phyloP scores from a whole-genome alignment of 202 grass and related monocot genomes.

The Panicum hallii region DNA sequence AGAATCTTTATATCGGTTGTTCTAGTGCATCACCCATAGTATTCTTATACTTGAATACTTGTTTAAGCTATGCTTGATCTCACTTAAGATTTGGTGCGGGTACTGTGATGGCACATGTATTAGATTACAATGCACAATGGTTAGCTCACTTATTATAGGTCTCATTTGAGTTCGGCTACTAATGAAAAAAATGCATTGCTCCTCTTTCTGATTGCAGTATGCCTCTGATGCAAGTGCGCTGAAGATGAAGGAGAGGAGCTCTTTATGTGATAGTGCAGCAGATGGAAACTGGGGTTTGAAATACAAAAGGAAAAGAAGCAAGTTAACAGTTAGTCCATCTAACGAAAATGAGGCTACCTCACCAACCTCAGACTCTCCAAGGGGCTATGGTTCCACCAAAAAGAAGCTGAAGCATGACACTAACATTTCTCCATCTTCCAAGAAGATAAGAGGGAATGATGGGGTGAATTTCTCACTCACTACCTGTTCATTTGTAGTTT shows the following conservation, averaged over 20 bases:
- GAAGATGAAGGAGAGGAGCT: constrained; percentile 83
- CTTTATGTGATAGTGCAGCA: constrained; percentile 71
- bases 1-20: constrained; percentile 8
- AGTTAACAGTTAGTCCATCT: constrained; percentile 64
- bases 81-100: not conserved
- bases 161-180: constrained; percentile 31
- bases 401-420: constrained; percentile 69
- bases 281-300: constrained; percentile 82
- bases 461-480: constrained; percentile 72
- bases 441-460: constrained; percentile 89
- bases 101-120: constrained; percentile 20
- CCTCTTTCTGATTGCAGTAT: constrained; percentile 45
- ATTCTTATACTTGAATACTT: constrained; percentile 35
- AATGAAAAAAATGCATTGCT: constrained; percentile 35
- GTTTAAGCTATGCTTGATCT: constrained; percentile 15
- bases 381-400: constrained; percentile 50
- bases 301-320: constrained; percentile 86
- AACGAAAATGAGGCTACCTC: constrained; percentile 66
- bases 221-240: constrained; percentile 34
- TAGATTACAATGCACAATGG: not conserved
- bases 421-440: constrained; percentile 51
- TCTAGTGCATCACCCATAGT: not conserved
- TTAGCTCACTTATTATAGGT: constrained; percentile 24
- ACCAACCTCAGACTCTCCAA: constrained; percentile 55
- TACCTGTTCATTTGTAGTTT: constrained; percentile 30